These are phyloP conservation scores for Penicillium ochrochloron DNA, from an alignment of 495 filamentous ascomycete genomes.

Conservation along the genomic window DNA sequence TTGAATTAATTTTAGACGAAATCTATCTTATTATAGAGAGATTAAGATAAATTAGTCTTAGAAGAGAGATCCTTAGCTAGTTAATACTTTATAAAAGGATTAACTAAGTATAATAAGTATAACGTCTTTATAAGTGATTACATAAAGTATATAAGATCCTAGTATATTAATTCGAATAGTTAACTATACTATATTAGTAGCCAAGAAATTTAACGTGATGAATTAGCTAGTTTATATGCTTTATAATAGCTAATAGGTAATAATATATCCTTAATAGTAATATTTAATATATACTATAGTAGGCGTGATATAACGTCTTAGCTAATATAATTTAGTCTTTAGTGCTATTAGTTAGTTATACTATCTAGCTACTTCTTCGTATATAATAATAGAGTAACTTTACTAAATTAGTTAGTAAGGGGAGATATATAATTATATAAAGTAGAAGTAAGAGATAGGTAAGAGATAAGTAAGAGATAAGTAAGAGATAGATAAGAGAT, in stretches of 20 bases:
- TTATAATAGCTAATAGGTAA: no score
- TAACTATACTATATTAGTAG: background rate
- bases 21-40: background rate
- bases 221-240: no score
- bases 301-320: no score
- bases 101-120: no score
- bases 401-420: background rate
- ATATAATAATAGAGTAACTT: background rate
- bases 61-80: no score
- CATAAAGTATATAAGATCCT: background rate
- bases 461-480: background rate
- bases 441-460: background rate
- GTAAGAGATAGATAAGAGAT: background rate
- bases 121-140: background rate
- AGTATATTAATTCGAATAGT: background rate
- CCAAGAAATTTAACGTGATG: background rate
- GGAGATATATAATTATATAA: background rate
- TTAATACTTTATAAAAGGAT: no score
- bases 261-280: no score
- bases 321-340: background rate
- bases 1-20: background rate
- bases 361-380: background rate
- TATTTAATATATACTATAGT: no score
- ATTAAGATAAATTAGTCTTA: no score
- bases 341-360: background rate